Evolutionary conservation across 495 filamentous ascomycete species (phyloP).

Genomic region (Talaromyces nanjingensis): DNA sequence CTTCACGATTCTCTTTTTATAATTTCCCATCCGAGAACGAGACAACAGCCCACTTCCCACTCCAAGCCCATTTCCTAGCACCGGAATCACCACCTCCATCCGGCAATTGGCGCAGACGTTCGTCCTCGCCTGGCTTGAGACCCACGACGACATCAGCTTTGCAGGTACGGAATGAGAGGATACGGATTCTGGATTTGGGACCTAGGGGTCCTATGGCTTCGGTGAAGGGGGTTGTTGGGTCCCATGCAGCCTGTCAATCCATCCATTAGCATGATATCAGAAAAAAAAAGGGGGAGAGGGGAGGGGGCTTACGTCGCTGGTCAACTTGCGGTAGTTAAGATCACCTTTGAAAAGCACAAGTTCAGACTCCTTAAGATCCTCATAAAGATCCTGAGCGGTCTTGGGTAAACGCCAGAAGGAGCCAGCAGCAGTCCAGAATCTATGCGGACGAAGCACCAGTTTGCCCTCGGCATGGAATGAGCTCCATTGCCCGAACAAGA

Average conservation of each 20-base stretch:
- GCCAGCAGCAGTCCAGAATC: constrained; percentile 82
- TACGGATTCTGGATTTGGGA: constrained; percentile 67
- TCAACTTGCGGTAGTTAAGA: constrained; percentile 89
- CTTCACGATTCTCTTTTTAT: constrained; percentile 10
- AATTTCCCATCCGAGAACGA: constrained; percentile 74
- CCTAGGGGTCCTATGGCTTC: constrained; percentile 85
- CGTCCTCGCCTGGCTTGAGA: constrained; percentile 71
- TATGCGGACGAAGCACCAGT: constrained; percentile 69
- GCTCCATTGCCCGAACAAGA: constrained; percentile 79
- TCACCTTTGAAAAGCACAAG: constrained; percentile 97
- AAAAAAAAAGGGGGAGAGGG: background rate
- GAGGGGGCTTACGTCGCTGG: constrained; percentile 62
- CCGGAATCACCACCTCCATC: constrained; percentile 62
- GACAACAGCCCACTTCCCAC: constrained; percentile 92
- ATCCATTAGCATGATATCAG: constrained; percentile 10
- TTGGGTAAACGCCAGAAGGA: constrained; percentile 81
- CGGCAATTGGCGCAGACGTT: constrained; percentile 60
- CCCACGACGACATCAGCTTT: constrained; percentile 96
- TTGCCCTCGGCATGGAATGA: constrained; percentile 72
- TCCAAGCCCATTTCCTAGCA: constrained; percentile 91
- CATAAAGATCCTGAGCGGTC: constrained; percentile 55
- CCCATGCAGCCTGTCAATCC: constrained; percentile 63
- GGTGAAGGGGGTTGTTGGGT: constrained; percentile 77
- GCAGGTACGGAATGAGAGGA: constrained; percentile 83
- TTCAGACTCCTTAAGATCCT: constrained; percentile 77